Conservation (phyloP, 2,329 filamentous ascomycete species). For the Fusarium sp. region DNA sequence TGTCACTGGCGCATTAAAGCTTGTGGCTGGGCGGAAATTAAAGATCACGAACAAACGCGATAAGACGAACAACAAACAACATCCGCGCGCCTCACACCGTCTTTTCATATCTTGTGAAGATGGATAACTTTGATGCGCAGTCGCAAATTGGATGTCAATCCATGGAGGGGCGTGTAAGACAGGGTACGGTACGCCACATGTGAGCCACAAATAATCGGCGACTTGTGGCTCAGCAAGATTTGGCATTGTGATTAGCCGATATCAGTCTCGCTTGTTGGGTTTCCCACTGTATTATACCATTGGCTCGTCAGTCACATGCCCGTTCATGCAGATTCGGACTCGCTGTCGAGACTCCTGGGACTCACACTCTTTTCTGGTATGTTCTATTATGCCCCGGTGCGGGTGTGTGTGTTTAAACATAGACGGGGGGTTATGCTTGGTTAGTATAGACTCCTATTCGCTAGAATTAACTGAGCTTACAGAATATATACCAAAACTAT, state of each 20-base stretch:
- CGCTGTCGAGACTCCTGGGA: too few species aligned
- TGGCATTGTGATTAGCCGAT: too few species aligned
- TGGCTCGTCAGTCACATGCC: too few species aligned
- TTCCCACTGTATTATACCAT: too few species aligned
- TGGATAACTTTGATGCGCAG: neutral
- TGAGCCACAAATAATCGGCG: slow-evolving; percentile 1
- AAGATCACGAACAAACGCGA: slow-evolving; percentile 19
- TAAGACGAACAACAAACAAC: slow-evolving; percentile 28
- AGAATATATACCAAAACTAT: too few species aligned
- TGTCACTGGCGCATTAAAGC: slow-evolving; percentile 23
- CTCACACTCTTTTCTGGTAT: too few species aligned
- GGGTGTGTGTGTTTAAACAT: neutral
- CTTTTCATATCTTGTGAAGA: slow-evolving; percentile 36
- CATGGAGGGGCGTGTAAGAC: slow-evolving; percentile 12
- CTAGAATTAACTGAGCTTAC: neutral
- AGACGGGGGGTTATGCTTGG: neutral
- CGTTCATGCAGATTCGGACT: too few species aligned
- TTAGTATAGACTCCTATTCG: neutral
- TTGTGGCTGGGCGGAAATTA: slow-evolving; percentile 39
- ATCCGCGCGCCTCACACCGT: slow-evolving; percentile 31
- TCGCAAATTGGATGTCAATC: slow-evolving; percentile 1
- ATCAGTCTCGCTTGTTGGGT: too few species aligned
- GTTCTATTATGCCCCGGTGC: too few species aligned
- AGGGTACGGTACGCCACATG: slow-evolving; percentile 18
- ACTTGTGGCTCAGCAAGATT: neutral